Evolutionary conservation across 2,329 filamentous ascomycete species (phyloP).

Genomic region (Passalora sequoiae): DNA sequence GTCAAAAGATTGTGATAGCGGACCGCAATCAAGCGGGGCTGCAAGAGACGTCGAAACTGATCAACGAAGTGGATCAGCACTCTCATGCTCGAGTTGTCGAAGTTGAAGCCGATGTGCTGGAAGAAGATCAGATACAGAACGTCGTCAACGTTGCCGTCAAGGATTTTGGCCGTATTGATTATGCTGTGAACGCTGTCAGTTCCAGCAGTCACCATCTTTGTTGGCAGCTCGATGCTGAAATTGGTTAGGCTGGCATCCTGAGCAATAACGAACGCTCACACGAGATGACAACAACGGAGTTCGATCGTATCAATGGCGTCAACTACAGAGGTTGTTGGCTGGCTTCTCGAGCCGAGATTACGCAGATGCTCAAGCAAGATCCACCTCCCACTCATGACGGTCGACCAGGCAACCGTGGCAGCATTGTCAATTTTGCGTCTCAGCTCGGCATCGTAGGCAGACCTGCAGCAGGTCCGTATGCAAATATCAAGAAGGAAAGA

Average conservation of each 20-base stretch:
- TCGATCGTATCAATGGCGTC: conserved; percentile 41
- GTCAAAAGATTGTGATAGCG: conserved; percentile 39
- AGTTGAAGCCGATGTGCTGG: conserved; percentile 35
- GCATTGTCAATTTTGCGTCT: conserved; percentile 45
- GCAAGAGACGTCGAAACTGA: conserved; percentile 32
- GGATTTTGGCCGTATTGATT: conserved; percentile 42
- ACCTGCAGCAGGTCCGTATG: conserved; percentile 39
- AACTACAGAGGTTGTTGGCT: conserved; percentile 47
- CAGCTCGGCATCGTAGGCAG: conserved; percentile 42
- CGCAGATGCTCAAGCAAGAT: conserved; percentile 43
- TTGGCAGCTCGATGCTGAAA: background rate
- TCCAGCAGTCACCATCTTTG: background rate
- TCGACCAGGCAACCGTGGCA: conserved; percentile 38
- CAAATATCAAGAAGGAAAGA: no score
- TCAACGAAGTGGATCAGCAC: conserved; percentile 23
- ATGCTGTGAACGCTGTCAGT: conserved; percentile 44
- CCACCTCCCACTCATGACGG: conserved; percentile 42
- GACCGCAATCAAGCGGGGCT: conserved; percentile 36
- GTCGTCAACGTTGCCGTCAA: conserved; percentile 34
- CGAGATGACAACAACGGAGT: conserved; percentile 35
- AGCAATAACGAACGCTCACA: conserved; percentile 37
- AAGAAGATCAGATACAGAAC: conserved; percentile 33
- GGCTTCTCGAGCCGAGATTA: conserved; percentile 40
- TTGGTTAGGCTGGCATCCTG: conserved; percentile 34
- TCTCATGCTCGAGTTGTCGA: conserved; percentile 24